Percentiles rank a stretch among this genome's conserved stretches.
Evolutionary conservation across 208 protist species (phyloP).

Genomic region (Crithidia mellificae): DNA sequence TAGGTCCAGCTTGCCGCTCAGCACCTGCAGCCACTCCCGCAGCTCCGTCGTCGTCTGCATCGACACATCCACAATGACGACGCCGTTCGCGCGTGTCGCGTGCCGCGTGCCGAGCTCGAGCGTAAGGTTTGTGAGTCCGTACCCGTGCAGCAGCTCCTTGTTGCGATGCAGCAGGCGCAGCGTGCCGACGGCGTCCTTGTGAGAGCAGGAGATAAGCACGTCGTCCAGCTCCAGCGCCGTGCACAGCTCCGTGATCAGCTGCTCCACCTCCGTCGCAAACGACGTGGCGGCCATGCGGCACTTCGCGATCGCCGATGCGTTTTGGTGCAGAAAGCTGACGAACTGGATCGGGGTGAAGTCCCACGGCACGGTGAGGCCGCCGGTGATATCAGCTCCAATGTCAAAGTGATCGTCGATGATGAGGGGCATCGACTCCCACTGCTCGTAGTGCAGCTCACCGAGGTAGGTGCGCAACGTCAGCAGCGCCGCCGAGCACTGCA

Average conservation of each 20-base stretch:
- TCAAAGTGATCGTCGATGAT: slow-evolving; percentile 78
- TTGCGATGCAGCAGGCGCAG: slow-evolving; percentile 80
- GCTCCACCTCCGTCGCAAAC: slow-evolving; percentile 75
- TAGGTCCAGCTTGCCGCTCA: slow-evolving; percentile 75
- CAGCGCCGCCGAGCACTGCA: slow-evolving; percentile 84
- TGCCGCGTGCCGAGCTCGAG: slow-evolving; percentile 76
- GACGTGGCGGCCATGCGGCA: slow-evolving; percentile 47
- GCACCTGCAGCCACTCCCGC: slow-evolving; percentile 61
- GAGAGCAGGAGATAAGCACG: slow-evolving; percentile 90
- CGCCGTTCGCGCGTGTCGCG: slow-evolving; percentile 87
- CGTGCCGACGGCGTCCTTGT: slow-evolving; percentile 59
- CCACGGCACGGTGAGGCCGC: slow-evolving; percentile 85
- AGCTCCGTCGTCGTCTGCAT: slow-evolving; percentile 55
- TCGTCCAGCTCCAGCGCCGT: slow-evolving; percentile 76
- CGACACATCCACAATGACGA: slow-evolving; percentile 69
- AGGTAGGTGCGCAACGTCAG: slow-evolving; percentile 81
- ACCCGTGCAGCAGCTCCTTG: slow-evolving; percentile 65
- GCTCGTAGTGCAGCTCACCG: slow-evolving; percentile 84
- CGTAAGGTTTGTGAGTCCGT: slow-evolving; percentile 79
- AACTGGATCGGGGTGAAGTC: slow-evolving; percentile 85
- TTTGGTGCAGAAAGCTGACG: slow-evolving; percentile 80
- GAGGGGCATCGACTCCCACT: slow-evolving; percentile 89
- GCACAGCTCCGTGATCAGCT: slow-evolving; percentile 82
- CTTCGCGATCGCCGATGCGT: slow-evolving; percentile 58
- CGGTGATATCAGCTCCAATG: slow-evolving; percentile 73